Base-by-base conservation (phyloP, 768 basidiomycete genomes). In the Tricholoma flavovirens region DNA sequence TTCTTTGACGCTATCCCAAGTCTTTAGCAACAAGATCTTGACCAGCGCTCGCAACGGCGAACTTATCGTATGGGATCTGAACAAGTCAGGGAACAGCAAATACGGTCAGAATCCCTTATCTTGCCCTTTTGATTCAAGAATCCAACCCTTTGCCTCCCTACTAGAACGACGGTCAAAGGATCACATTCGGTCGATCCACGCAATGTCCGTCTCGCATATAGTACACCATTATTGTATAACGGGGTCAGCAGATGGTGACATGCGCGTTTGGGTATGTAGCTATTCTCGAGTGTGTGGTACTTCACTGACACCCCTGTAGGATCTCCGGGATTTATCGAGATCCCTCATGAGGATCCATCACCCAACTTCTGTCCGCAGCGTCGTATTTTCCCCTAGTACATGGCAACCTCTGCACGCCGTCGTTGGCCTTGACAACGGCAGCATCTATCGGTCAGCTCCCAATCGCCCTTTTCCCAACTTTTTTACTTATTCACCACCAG, bases 41-140 rank as follows among this genome's bases (percentile, higher is more conserved):
- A 91, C 90, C 2, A 89, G 88, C 63, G 87, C 87, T 1, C 74
- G 86, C 14, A 91, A 90, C 59, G 90, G 90, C 1, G 90, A 91
- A 53, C 78, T 92, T 35, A 87, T 90, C 29, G 81, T 90, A 76
- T 92, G 90, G 90, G 88, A 91, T 66, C 60, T 90, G 26, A 81
- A 84, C 61, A 87, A 83, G 66, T 69, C 77, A 19, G 85, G 87
- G 3, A 65, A 74, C 2, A 79, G 81, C 40, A 91, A 90, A 71
- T 88, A 82, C 62, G 88, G 89, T 91, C 62, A 50, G 79, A 67
- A 60, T 8, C 24, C 24, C 24, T 26, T 26, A 5, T 5, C 24
- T 26, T 26, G 24, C 12, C 29, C 5, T 49, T 17, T 50, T 55
- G 17, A 30, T 35, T 46, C n/a, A n/a, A 43, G 33, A 15, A 22